phyloP scores from a whole-genome alignment of 208 protist genomes.

The Cochliopodium minus region DNA sequence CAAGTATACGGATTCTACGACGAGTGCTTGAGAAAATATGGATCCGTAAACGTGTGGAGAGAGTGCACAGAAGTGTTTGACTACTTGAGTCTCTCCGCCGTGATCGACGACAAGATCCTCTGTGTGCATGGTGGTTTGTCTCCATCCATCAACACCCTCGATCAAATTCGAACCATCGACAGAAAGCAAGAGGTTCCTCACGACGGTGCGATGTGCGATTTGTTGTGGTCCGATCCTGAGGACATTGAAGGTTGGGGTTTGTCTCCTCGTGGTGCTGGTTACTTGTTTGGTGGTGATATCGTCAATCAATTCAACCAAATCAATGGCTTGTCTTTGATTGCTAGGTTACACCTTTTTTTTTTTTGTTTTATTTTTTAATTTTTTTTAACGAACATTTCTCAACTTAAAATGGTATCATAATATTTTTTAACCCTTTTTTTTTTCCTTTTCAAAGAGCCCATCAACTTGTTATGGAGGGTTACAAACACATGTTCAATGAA shows the following conservation, averaged over 20 bases:
- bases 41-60: conserved; percentile 95
- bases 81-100: conserved; percentile 84
- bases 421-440: too few relatives aligned
- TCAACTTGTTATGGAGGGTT: conserved; percentile 86
- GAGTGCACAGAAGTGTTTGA: conserved; percentile 99
- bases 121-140: conserved; percentile 96
- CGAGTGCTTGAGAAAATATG: conserved; percentile 96
- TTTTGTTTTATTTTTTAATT: too few relatives aligned
- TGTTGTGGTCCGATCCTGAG: conserved; percentile 89
- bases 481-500: conserved; percentile 74
- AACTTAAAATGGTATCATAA: too few relatives aligned
- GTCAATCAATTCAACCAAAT: conserved; percentile 71
- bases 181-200: conserved; percentile 90
- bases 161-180: conserved; percentile 80
- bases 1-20: conserved; percentile 98
- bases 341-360: too few relatives aligned
- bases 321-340: conserved; percentile 78
- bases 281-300: conserved; percentile 93
- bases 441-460: too few relatives aligned
- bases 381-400: too few relatives aligned
- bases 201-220: conserved; percentile 93
- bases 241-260: conserved; percentile 85
- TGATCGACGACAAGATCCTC: conserved; percentile 92
- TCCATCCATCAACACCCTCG: conserved; percentile 83
- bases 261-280: conserved; percentile 91